These are phyloP conservation scores for Pelargonium citronellum DNA, from an alignment of 441 rosid species.

Conservation along the genomic window DNA sequence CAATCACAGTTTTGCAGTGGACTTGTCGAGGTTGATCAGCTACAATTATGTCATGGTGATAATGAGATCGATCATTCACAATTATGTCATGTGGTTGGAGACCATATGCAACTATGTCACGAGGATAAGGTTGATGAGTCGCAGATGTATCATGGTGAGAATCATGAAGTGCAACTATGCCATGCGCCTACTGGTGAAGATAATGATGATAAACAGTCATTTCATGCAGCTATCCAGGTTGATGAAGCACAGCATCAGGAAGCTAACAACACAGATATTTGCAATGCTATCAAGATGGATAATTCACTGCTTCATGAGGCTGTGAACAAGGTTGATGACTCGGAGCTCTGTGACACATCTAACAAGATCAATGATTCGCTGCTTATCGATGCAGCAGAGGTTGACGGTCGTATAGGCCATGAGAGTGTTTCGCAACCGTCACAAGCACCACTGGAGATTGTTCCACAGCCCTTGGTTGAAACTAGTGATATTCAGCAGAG, in stretches of 20 bases:
- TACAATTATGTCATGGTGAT: slow-evolving; percentile 23
- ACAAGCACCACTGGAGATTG: slow-evolving; percentile 8
- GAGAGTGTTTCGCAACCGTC: slow-evolving; percentile 15
- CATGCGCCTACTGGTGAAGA: slow-evolving; percentile 4
- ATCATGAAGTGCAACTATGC: not conserved
- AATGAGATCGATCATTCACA: slow-evolving; percentile 10
- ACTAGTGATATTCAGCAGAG: not conserved
- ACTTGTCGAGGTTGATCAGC: slow-evolving; percentile 25
- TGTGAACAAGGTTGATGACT: slow-evolving; percentile 16
- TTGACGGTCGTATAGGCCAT: not conserved
- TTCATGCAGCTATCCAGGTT: slow-evolving; percentile 16
- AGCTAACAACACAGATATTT: not conserved
- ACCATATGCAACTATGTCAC: slow-evolving; percentile 9
- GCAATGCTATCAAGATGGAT: not conserved
- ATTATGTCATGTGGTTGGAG: too few species aligned
- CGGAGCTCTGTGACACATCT: not conserved
- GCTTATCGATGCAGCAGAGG: not conserved
- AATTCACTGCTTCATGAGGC: not conserved
- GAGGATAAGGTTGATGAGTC: slow-evolving; percentile 16
- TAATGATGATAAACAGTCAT: slow-evolving; percentile 10
- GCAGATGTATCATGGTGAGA: slow-evolving; percentile 16
- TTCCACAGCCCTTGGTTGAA: not conserved
- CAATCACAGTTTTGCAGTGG: slow-evolving; percentile 24
- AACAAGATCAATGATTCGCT: not conserved
- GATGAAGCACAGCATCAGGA: slow-evolving; percentile 9